Conservation (phyloP, 345 rosid species). For the Euphorbia lathyris region DNA sequence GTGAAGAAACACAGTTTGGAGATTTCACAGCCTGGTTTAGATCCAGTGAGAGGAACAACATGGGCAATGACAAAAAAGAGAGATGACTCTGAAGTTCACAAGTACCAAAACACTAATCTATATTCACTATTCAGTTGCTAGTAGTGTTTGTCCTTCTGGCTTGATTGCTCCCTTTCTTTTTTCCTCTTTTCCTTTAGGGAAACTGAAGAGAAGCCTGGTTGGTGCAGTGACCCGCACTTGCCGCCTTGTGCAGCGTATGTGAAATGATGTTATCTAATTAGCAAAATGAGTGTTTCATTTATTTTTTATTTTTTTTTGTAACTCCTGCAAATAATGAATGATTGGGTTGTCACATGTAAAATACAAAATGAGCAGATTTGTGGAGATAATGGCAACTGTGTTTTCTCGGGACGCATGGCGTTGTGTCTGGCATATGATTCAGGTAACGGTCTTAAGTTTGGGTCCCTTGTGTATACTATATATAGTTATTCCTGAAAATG, state of each 20-base stretch:
- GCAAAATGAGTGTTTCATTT: neutral
- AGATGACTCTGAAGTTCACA: constrained; percentile 81
- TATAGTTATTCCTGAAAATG: neutral
- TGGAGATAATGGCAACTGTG: constrained; percentile 97
- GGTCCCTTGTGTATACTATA: too few species aligned
- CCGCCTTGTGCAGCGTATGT: constrained; percentile 99
- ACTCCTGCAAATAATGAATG: too few species aligned
- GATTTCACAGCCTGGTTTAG: constrained; percentile 95
- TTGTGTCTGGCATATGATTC: constrained; percentile 96
- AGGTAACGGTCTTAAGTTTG: too few species aligned
- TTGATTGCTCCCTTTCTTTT: constrained; percentile 9
- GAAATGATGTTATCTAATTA: neutral
- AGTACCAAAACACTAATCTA: constrained; percentile 34
- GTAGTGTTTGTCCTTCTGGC: constrained; percentile 1
- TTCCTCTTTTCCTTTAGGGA: constrained; percentile 39
- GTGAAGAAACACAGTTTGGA: constrained; percentile 80
- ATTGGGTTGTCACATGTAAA: neutral
- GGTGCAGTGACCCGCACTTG: constrained; percentile 71
- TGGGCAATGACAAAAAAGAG: constrained; percentile 96
- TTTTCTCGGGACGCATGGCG: constrained; percentile 95
- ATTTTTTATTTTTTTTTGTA: constrained; percentile 4
- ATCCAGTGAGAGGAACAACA: constrained; percentile 67
- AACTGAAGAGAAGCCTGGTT: constrained; percentile 75
- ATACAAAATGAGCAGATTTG: constrained; percentile 53
- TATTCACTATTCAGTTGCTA: neutral